Evolutionary conservation across 495 filamentous ascomycete genomes (phyloP).

Genomic region (Penicillium bovifimosum): DNA sequence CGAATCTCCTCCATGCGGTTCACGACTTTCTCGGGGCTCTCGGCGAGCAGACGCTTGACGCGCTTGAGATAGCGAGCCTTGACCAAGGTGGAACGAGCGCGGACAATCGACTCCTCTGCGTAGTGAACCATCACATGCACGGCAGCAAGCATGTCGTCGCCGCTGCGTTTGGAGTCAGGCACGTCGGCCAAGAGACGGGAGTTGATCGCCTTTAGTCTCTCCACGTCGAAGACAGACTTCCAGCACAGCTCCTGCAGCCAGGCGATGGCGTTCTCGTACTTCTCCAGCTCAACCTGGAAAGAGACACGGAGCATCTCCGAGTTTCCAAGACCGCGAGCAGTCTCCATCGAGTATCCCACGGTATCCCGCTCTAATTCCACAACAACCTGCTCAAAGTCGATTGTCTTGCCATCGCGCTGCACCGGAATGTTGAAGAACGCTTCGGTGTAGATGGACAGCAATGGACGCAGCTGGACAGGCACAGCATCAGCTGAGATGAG

Average conservation of each 20-base stretch:
- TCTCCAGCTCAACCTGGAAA: constrained; percentile 81
- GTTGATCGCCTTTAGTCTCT: constrained; percentile 77
- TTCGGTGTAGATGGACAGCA: constrained; percentile 76
- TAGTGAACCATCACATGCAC: constrained; percentile 78
- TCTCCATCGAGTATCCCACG: constrained; percentile 68
- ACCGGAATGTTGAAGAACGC: constrained; percentile 95
- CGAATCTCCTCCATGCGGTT: constrained; percentile 70
- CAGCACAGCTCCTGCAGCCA: constrained; percentile 87
- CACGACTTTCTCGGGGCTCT: constrained; percentile 65
- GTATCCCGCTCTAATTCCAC: constrained; percentile 87
- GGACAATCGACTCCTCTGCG: constrained; percentile 62
- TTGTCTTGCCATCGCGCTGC: constrained; percentile 62
- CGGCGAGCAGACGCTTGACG: constrained; percentile 68
- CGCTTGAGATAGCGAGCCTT: constrained; percentile 85
- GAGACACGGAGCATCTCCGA: constrained; percentile 73
- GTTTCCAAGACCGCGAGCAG: constrained; percentile 61
- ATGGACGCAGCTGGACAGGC: constrained; percentile 67
- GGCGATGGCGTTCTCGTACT: constrained; percentile 73
- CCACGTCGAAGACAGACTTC: constrained; percentile 78
- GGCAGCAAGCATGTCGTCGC: constrained; percentile 60
- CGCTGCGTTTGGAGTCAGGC: constrained; percentile 85
- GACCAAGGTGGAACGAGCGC: constrained; percentile 76
- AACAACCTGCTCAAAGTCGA: constrained; percentile 89
- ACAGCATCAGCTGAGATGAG: constrained; percentile 71
- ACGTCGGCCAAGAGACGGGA: constrained; percentile 85